Evolutionary conservation across 2,329 filamentous ascomycete genomes (phyloP), one percentile per base, ranked within the genome.

Genomic region (Cercospora zeae-maydis): DNA sequence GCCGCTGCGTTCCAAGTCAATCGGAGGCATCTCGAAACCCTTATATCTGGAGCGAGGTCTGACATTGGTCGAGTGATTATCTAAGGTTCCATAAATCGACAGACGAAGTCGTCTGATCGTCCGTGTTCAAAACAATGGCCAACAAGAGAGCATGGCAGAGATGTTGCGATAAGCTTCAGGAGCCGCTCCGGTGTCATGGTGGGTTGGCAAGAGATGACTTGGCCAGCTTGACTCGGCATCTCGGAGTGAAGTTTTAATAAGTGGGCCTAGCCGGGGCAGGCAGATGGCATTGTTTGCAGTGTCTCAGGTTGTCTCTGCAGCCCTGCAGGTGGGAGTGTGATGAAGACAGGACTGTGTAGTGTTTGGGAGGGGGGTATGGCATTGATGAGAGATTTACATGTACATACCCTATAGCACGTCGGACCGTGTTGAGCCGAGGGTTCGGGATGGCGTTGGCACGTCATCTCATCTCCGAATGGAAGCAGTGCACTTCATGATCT

Each of bases 1-100:
- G n/a, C n/a, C n/a, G n/a, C n/a, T n/a, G n/a, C n/a, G n/a, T n/a
- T 42, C 52, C 2, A 68, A 52, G 57, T 76, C 68, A 5, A 77
- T n/a, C 74, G 1, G 71, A 72, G 4, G 76, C 75, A 68, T 78
- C 76, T 7, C 74, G 75, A 2, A 78, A 68, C 77, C 78, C 78
- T n/a, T n/a, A 67, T 78, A 78, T 52, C 76, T 71, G n/a, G 68
- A 70, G 3, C 72, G 66, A 21, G 74, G 74, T 7, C 75, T 71
- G 1, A 73, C 67, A 14, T 68, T 58, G 11, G 66, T 60, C 0
- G 74, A 70, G 8, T 75, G 75, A n/a, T 73, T 61, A 30, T 69
- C 36, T 54, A 77, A 75, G 7, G 66, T 65, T 30, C 71, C 69
- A 63, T 70, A n/a, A 70, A 42, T 66, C 59, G 34, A 69, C 66